Base-by-base conservation (phyloP, 164 flowering plant species). In the Stephania japonica region DNA sequence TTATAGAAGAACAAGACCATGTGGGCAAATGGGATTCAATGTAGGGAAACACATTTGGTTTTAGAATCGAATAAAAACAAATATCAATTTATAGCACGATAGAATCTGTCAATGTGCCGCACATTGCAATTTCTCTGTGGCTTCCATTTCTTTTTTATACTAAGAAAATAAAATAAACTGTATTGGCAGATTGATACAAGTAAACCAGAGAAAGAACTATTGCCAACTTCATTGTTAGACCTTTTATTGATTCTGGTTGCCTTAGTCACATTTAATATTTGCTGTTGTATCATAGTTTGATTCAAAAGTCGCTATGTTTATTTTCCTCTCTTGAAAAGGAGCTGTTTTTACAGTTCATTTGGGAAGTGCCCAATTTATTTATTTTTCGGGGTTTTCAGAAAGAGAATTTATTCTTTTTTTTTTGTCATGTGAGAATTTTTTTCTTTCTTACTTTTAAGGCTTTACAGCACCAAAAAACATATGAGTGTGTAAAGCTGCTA, bases 1-100 rank as follows among this genome's bases (percentile, higher is more conserved):
- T 65, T 79, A 73, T 65, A 49, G 76, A 77, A 77, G 38, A 32
- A 32, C 38, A 32, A 83, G 78, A 81, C 84, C 88, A 84, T 71
- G 80, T 82, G 88, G 80, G 82, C 74, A 49, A 73, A 49, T 81
- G 75, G 72, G 67, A 18, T 77, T 41, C 43, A 64, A 71, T 79
- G 63, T 74, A 72, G 44, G n/a, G 25, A 47, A 67, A 67, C 44
- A 42, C 49, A 67, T 7, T 41, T 67, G 64, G 21, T 19, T 41
- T 67, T 32, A 67, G 23, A 32, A 42, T 42, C 23, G 2, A 67
- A 41, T 67, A 44, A 41, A 41, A 41, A n/a, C 44, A 67, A 32
- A 32, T 42, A 44, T 67, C 44, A 41, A 67, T 38, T 18, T 41
- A 41, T 67, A 41, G 42, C 16, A 67, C 5, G 14, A n/a, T 12